Base-by-base conservation (phyloP, 1,284 basidiomycete species). In the Naganishia sp. region DNA sequence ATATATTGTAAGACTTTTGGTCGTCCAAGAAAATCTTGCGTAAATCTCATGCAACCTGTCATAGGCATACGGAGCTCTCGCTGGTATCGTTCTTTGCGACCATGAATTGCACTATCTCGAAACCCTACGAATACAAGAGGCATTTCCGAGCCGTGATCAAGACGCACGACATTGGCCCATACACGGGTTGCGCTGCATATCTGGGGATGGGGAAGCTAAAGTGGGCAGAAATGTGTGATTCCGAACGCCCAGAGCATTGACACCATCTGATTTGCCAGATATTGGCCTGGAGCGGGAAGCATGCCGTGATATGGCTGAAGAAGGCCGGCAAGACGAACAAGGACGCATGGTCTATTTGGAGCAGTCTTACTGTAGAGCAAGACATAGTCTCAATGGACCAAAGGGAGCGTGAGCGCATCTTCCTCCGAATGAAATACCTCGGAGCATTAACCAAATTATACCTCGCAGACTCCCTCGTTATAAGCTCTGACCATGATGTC, bases 301-400 rank as follows among this genome's bases (percentile, higher is more conserved):
- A 78, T 68, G 70, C 77, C 4, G 75, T 77, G 1, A 28, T 77
- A 7, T 79, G 78, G 78, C 65, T 69, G 45, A 54, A n/a, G 71
- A 70, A 25, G 55, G 44, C n/a, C 21, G 67, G 7, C 46, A 61
- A 25, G 57, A 57, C 1, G 9, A 61, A 6, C 11, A 42, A n/a
- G 13, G 46, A 36, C 21, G 15, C 13, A 3, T 49, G 45, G 48
- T 25, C 33, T 5, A 61, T 61, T 13, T 61, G 57, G 57, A 61
- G 48, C 33, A 61, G 48, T 43, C 49, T 61, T n/a, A 50, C 21
- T 25, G 13, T 79, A 75, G 78, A 61, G 21, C 10, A 70, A 10
- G 45, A 69, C 5, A 70, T 79, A 45, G 65, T 66, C 0, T 73
- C 68, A 31, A 45, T 75, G 1, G 76, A 78, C 61, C 76, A 72